phyloP scores from a whole-genome alignment of 352 stramenopile species.

The Pythium insidiosum region DNA sequence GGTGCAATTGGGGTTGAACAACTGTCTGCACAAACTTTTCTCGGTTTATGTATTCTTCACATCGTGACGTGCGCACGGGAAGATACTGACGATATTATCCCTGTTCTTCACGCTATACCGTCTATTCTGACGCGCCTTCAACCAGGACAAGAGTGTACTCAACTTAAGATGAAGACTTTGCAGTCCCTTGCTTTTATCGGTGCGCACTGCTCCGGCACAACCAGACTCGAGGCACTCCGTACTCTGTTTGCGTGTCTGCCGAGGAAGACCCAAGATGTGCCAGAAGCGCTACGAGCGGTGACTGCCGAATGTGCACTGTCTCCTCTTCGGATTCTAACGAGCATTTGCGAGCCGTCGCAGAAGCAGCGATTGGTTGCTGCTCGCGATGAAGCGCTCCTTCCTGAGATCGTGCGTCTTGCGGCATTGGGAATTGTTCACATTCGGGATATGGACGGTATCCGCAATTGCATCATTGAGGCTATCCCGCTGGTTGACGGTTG shows the following conservation, averaged over 20 bases:
- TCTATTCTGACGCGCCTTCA: constrained; percentile 5
- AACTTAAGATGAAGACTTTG: constrained; percentile 3
- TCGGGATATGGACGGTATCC: not conserved
- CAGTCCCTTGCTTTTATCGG: constrained; percentile 10
- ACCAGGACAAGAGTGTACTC: not conserved
- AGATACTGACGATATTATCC: constrained; percentile 12
- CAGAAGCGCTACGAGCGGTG: not conserved
- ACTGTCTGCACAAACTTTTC: no score
- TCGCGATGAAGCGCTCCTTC: constrained; percentile 8
- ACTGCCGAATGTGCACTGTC: constrained; percentile 10
- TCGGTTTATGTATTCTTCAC: constrained; percentile 17
- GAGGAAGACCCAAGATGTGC: not conserved
- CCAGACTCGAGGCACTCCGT: constrained; percentile 8
- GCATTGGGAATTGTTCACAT: constrained; percentile 14
- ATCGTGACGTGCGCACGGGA: constrained; percentile 11
- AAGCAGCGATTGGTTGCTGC: constrained; percentile 9
- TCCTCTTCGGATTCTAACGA: constrained; percentile 10
- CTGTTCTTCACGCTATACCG: constrained; percentile 13
- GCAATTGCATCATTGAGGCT: constrained; percentile 6
- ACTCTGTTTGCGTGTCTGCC: constrained; percentile 10
- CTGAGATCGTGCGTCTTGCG: constrained; percentile 11
- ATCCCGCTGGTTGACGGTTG: constrained; percentile 12
- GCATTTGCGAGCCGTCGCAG: constrained; percentile 12
- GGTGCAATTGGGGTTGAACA: constrained; percentile 10
- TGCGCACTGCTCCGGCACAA: constrained; percentile 7